Conservation (phyloP, 2,329 filamentous ascomycete genomes). For the Chrysoporthe puriensis region DNA sequence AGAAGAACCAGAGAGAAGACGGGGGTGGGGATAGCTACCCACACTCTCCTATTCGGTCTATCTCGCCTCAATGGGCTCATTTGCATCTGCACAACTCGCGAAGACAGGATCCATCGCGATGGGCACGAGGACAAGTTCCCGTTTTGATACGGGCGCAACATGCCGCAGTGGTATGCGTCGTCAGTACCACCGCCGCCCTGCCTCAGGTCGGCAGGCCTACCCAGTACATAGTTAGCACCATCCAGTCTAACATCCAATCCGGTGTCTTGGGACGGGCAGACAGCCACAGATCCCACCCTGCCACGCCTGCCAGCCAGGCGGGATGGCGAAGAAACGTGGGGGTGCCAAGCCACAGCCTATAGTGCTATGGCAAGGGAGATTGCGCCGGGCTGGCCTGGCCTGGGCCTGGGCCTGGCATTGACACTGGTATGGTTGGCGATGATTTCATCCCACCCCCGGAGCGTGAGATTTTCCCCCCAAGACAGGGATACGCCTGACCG, state of each 20-base stretch:
- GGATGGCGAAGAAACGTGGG: neutral
- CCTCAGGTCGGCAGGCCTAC: too few species aligned
- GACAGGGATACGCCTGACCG: conserved; percentile 17
- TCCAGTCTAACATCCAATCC: neutral
- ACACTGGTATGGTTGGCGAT: too few species aligned
- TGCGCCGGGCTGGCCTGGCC: neutral
- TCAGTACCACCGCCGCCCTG: neutral
- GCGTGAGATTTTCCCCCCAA: neutral
- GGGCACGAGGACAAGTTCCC: too few species aligned
- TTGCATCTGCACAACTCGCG: neutral
- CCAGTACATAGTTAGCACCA: neutral
- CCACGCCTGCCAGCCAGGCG: neutral
- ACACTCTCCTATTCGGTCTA: neutral
- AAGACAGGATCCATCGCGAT: neutral
- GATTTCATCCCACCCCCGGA: neutral
- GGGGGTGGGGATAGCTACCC: too few species aligned
- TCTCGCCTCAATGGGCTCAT: neutral
- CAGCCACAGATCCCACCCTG: neutral
- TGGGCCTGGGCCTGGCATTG: too few species aligned
- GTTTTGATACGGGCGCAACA: neutral
- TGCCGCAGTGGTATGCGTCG: neutral
- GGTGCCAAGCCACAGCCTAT: neutral
- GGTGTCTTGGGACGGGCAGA: neutral
- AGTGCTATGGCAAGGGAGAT: neutral
- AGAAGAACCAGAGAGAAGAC: too few species aligned